These are phyloP conservation scores for Phytophthora agathidicida DNA, from an alignment of 352 stramenopile genomes.

Conservation along the genomic window DNA sequence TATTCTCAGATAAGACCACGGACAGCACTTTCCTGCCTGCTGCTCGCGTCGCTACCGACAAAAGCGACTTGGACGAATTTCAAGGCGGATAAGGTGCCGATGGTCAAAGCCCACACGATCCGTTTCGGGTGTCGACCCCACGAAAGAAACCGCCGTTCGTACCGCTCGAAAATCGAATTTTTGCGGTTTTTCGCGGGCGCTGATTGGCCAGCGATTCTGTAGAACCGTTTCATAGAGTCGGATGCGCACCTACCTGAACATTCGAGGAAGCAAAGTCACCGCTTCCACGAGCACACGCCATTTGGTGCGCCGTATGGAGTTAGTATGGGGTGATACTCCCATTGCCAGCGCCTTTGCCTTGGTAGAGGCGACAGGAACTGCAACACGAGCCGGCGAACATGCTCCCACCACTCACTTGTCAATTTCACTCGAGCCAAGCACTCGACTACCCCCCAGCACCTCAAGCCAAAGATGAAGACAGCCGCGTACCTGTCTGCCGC, in stretches of 20 bases:
- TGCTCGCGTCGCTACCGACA: background rate
- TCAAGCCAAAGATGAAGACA: conserved; percentile 35
- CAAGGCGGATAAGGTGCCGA: background rate
- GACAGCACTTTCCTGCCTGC: conserved; percentile 6
- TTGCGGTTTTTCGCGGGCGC: too few species aligned
- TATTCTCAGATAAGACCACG: conserved; percentile 19
- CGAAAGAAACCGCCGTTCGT: conserved; percentile 26
- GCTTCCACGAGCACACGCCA: conserved; percentile 20
- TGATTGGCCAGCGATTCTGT: background rate
- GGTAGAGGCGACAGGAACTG: conserved; percentile 7
- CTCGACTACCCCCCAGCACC: conserved; percentile 6
- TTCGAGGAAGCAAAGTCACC: conserved; percentile 2
- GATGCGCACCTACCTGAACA: conserved; percentile 5
- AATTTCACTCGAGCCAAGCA: conserved; percentile 31
- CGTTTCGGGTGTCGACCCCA: conserved; percentile 15
- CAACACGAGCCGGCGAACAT: too few species aligned
- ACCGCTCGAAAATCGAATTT: background rate
- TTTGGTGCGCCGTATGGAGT: conserved; percentile 22
- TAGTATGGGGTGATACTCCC: conserved; percentile 11
- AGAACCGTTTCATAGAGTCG: conserved; percentile 4
- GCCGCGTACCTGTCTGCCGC: conserved; percentile 23
- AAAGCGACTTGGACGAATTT: background rate
- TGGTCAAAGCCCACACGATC: too few species aligned
- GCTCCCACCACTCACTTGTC: conserved; percentile 31
- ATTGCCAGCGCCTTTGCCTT: background rate